Conservation (phyloP, 306 rosid species). For the Vigna angularis region DNA sequence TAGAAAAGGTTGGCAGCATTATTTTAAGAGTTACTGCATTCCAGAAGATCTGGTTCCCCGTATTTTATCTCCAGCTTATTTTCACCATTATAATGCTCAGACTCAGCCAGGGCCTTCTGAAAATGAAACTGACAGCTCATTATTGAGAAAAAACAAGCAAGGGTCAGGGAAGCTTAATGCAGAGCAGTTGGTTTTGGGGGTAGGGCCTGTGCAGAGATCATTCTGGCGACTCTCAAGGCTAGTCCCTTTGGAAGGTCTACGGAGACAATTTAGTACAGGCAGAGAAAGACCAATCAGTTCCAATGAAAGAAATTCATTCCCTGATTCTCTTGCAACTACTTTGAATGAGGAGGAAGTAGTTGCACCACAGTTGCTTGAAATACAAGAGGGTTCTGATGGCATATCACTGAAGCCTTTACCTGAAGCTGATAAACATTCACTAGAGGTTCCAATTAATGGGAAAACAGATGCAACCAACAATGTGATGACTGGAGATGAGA, state of each 20-base stretch:
- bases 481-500: constrained; percentile 54
- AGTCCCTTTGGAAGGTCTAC: constrained; percentile 86
- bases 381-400: constrained; percentile 91
- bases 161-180: constrained; percentile 60
- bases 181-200: constrained; percentile 88
- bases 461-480: constrained; percentile 56
- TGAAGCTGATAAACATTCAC: constrained; percentile 54
- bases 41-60: constrained; percentile 98
- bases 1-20: constrained; percentile 92
- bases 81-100: constrained; percentile 92
- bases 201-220: constrained; percentile 93
- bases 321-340: constrained; percentile 61
- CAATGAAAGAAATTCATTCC: constrained; percentile 52
- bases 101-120: constrained; percentile 55
- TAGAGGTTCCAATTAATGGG: constrained; percentile 56
- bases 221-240: constrained; percentile 94
- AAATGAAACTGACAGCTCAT: constrained; percentile 52
- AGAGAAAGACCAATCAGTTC: constrained; percentile 56
- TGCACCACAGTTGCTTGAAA: constrained; percentile 92
- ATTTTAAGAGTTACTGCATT: constrained; percentile 96
- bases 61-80: constrained; percentile 93
- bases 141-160: constrained; percentile 56
- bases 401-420: constrained; percentile 92
- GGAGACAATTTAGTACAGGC: constrained; percentile 64
- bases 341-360: constrained; percentile 72